phyloP scores from a whole-genome alignment of 2,329 filamentous ascomycete species.

The Cercospora brassicicola region DNA sequence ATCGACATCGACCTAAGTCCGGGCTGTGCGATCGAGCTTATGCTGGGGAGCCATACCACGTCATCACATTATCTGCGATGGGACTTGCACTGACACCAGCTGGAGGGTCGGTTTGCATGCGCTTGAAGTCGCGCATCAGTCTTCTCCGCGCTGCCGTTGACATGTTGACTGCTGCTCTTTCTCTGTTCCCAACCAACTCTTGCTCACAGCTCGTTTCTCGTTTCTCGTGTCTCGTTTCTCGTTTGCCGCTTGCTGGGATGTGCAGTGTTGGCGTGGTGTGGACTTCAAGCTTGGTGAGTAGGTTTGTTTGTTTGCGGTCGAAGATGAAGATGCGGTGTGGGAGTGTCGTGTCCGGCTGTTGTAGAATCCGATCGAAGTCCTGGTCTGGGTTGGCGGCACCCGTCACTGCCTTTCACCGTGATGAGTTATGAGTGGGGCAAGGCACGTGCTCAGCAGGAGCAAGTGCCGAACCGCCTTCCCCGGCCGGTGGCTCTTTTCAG shows the following conservation, averaged over 20 bases:
- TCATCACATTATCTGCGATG: slow-evolving; percentile 96
- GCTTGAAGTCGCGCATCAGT: slow-evolving; percentile 99
- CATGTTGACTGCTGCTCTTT: slow-evolving; percentile 54
- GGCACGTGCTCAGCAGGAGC: background rate
- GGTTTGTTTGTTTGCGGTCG: background rate
- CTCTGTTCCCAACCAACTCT: background rate
- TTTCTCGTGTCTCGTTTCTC: background rate
- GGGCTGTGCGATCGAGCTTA: background rate
- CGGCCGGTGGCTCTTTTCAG: background rate
- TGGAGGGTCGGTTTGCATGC: slow-evolving; percentile 98
- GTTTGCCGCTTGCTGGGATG: background rate
- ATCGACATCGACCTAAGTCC: background rate
- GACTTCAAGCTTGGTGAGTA: background rate
- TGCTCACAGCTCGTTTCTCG: background rate
- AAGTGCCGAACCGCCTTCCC: background rate
- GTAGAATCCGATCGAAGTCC: slow-evolving; percentile 1
- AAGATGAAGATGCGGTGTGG: background rate
- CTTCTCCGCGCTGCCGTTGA: slow-evolving; percentile 93
- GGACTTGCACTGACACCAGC: slow-evolving; percentile 95
- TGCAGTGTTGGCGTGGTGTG: background rate
- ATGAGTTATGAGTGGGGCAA: slow-evolving; percentile 3
- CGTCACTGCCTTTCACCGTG: slow-evolving; percentile 3
- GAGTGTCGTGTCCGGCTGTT: background rate
- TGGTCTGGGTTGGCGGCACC: background rate
- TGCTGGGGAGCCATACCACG: slow-evolving; percentile 62